Base-by-base conservation (phyloP, 2,329 filamentous ascomycete species). In the Ophiostoma pallidulum region DNA sequence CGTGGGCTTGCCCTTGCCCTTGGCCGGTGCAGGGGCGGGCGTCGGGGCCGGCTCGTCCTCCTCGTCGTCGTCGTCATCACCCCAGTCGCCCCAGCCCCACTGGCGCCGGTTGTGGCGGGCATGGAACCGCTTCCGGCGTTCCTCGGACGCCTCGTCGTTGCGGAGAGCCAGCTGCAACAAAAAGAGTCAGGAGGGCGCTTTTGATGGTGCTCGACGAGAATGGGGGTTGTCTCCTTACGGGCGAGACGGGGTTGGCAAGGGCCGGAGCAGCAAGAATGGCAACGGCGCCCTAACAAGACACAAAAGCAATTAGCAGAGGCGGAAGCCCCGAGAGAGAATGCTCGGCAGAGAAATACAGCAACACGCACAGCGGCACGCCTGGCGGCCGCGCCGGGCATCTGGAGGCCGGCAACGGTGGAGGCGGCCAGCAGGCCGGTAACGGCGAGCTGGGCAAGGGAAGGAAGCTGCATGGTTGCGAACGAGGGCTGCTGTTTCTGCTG, bases 251-350 rank as follows among this genome's bases (percentile, higher is more conserved):
- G 32, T 46, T 48, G 19, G 41, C 49, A 14, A 41, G 41, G n/a
- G 32, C 49, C 12, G 49, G 49, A 28, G 22, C 45, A 16, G 49
- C 49, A 19, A 51, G 26, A 16, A 45, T 42, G 28, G 49, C 49
- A 41, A 51, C 37, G 31, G 49, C 49, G 40, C 49, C 49, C 49
- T 51, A n/a, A n/a, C n/a, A n/a, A n/a, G n/a, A n/a, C n/a, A 14
- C 28, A 12, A 8, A 38, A 33, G 16, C n/a, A 29, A 40, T 44
- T 10, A 40, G 39, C 13, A 31, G n/a, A 18, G 16, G 18, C n/a
- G 24, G 14, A 6, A 10, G 10, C 31, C 10, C 2, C 18, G 8
- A 26, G 12, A 20, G 24, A 14, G 24, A 14, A 12, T 18, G 8
- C 2, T 20, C 1, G n/a, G 9, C 22, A 36, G 16, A 18, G n/a